Conservation (phyloP, 768 basidiomycete genomes). For the Suillus fuscotomentosus region DNA sequence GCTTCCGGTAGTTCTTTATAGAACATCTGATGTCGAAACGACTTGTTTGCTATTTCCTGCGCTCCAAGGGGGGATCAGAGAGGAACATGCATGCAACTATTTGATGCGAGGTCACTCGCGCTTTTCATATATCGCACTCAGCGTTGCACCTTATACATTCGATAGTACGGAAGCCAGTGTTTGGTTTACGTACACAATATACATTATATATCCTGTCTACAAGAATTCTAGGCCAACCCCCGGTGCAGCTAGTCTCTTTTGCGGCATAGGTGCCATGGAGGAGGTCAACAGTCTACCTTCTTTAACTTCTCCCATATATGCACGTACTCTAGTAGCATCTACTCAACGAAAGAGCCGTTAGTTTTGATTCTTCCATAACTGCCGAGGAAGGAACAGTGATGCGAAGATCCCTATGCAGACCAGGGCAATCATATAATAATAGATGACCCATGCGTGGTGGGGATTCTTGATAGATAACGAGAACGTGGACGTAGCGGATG, state of each 20-base stretch:
- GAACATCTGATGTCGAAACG: background rate
- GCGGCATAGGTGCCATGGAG: background rate
- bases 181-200: background rate
- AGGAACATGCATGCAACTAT: background rate
- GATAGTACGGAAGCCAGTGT: background rate
- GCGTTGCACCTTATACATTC: background rate
- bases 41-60: background rate
- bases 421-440: slow-evolving; percentile 24
- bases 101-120: background rate
- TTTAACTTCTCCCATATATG: background rate
- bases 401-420: slow-evolving; percentile 15
- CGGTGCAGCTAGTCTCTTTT: background rate
- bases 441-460: slow-evolving; percentile 23
- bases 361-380: slow-evolving; percentile 14
- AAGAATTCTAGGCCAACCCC: background rate
- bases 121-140: background rate
- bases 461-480: slow-evolving; percentile 56
- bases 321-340: background rate
- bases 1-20: background rate
- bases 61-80: background rate
- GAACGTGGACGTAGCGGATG: slow-evolving; percentile 60
- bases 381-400: slow-evolving; percentile 27
- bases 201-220: background rate
- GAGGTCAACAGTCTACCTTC: background rate
- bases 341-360: background rate